Base-by-base conservation (phyloP, 2,329 filamentous ascomycete genomes). In the Fusarium sp. region DNA sequence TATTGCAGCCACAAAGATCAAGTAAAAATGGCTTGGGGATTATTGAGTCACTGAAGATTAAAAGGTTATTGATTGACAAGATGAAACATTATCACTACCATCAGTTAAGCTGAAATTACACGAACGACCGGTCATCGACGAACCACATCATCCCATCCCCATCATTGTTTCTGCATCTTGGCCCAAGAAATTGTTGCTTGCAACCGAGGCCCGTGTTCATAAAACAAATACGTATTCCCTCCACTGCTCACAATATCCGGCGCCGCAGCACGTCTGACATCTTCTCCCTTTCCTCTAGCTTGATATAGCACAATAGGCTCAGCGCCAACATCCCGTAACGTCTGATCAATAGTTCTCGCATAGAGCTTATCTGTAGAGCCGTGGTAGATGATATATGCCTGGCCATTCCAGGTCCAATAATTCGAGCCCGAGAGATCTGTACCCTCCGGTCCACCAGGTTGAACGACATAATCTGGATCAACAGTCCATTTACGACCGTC, bases 401-500 rank as follows among this genome's bases (percentile, higher is more conserved):
- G 69, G 1, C 64, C 55, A 10, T 58, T 48, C 69, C 68, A 71
- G 1, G 35, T 44, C 68, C 64, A 71, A 18, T 68, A 57, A 12
- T 69, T 71, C 1, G 49, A 64, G 4, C 69, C 69, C 3, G 69
- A 71, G 1, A 69, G 27, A 9, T 71, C 54, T 1, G 20, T 35
- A 2, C 64, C 68, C 27, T 71, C 69, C 4, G 57, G 40, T 1
- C 27, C 18, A 0, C 64, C 64, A 3, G 54, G 50, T 3, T 41
- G 40, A 2, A 71, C 52, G 3, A 71, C 54, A 6, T 71, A 71
- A 1, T 71, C 44, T 5, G 68, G 56, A 4, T 58, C 64, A 3
- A 71, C 68, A 14, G 33, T 53, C 75, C 75, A 77, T 6, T 50
- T 50, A 7, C 60, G 61, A 9, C 75, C 75, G 14, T 77, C 75